Conservation (phyloP, 2,329 filamentous ascomycete genomes). For the Fusarium pseudograminearum region DNA sequence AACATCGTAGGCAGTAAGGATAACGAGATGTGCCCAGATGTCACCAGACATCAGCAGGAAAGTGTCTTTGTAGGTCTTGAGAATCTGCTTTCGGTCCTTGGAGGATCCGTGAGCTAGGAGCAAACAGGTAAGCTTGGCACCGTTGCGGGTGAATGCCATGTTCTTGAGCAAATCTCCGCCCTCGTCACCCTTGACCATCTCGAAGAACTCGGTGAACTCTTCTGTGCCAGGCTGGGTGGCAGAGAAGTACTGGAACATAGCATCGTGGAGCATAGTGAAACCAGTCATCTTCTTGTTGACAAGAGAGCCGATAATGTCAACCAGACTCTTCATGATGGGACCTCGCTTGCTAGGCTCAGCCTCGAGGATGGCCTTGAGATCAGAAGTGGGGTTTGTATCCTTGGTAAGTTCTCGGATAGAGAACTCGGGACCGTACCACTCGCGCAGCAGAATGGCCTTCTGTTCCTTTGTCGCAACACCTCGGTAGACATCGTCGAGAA, state of each 20-base stretch:
- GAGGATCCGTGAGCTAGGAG: conserved; percentile 86
- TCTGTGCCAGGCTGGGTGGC: conserved; percentile 81
- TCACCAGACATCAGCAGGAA: conserved; percentile 88
- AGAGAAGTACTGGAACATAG: conserved; percentile 96
- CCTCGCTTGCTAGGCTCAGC: conserved; percentile 85
- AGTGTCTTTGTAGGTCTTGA: conserved; percentile 91
- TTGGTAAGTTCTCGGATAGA: conserved; percentile 75
- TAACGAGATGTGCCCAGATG: conserved; percentile 79
- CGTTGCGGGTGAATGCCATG: conserved; percentile 93
- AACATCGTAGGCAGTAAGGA: conserved; percentile 89
- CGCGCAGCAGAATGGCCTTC: conserved; percentile 84
- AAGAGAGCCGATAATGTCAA: conserved; percentile 89
- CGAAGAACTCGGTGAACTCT: conserved; percentile 88
- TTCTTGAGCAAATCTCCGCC: conserved; percentile 93
- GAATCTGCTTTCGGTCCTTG: conserved; percentile 91
- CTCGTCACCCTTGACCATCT: conserved; percentile 92
- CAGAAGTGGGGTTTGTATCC: conserved; percentile 69
- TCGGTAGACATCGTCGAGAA: conserved; percentile 95
- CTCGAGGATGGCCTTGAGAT: conserved; percentile 80
- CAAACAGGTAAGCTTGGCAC: conserved; percentile 83
- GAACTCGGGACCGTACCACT: conserved; percentile 98
- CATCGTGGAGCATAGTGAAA: conserved; percentile 98
- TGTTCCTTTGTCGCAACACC: conserved; percentile 87
- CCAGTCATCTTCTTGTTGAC: conserved; percentile 97
- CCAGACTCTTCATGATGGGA: conserved; percentile 86